These are phyloP conservation scores for Arctostaphylos glauca DNA, from an alignment of 148 eudicot genomes.

Conservation along the genomic window DNA sequence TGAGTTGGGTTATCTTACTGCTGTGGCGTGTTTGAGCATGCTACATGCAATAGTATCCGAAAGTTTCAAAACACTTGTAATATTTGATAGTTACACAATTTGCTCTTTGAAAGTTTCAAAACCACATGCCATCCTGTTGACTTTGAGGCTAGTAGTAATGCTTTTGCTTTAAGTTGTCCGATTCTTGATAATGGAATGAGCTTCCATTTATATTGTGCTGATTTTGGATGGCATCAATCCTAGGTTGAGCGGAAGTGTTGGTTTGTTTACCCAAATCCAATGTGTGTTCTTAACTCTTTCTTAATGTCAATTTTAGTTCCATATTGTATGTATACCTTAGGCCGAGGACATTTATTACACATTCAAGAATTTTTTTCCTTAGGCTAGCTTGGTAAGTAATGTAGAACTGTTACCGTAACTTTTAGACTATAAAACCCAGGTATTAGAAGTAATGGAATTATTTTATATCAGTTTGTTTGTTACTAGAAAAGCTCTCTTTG, in stretches of 20 bases:
- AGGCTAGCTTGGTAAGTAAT: background rate
- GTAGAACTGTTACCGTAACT: background rate
- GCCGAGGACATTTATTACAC: background rate
- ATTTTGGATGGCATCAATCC: background rate
- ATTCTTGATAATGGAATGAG: background rate
- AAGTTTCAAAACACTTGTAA: background rate
- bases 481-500: background rate
- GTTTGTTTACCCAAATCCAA: background rate
- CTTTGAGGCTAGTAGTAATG: background rate
- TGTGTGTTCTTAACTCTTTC: background rate
- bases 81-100: background rate
- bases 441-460: background rate
- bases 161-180: background rate
- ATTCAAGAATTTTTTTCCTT: background rate
- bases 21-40: background rate
- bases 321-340: background rate
- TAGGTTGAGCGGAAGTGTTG: background rate
- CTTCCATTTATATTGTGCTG: background rate
- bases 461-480: background rate
- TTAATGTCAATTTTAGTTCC: background rate
- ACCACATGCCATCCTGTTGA: background rate
- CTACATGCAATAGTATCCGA: background rate
- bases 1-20: background rate
- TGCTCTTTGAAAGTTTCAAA: conserved; percentile 16
- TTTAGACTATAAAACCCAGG: background rate